Base-by-base conservation (phyloP, 768 basidiomycete genomes). In the Leucosporidium creatinivorum region DNA sequence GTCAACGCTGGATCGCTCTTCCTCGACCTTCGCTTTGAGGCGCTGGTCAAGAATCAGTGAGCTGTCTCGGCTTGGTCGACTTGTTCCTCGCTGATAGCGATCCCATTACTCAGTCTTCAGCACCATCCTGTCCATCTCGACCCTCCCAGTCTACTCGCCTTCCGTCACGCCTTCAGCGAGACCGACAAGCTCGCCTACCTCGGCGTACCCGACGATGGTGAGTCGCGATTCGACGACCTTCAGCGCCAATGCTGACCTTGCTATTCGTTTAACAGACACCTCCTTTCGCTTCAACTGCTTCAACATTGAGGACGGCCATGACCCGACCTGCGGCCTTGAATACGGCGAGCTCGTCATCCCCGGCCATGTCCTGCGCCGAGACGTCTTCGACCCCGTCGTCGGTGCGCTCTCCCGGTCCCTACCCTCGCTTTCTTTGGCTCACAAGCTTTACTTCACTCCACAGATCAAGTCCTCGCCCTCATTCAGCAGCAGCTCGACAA, bases 201-300 rank as follows among this genome's bases (percentile, higher is more conserved):
- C 67, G 91, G 91, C 23, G 81, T 85, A 60, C 76, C 77, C n/a
- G 91, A 93, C 76, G 91, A 93, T 75, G 85, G 50, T 26, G 23
- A 72, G 91, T n/a, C n/a, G n/a, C 89, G 86, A 30, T 87, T 51
- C 21, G 23, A 3, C 21, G 25, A 26, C 50, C 50, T 9, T 23
- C 3, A 3, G 2, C 50, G 23, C 3, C 50, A 8, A 9, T 13
- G 25, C 50, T 51, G 23, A 51, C 17, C 50, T 51, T n/a, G 4
- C 21, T n/a, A 3, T 3, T 13, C 13, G 9, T 13, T 23, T 9
- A n/a, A 13, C 25, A 51, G 50, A 51, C 17, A 51, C 50, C 6
- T 26, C 86, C 81, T 92, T 92, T 80, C 85, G 89, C 76, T 93
- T 92, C 78, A 91, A 86, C 44, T 91, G 89, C 77, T 93, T 93